Base-by-base conservation (phyloP, 805 yeast genomes). In the Nakazawaea sp. region DNA sequence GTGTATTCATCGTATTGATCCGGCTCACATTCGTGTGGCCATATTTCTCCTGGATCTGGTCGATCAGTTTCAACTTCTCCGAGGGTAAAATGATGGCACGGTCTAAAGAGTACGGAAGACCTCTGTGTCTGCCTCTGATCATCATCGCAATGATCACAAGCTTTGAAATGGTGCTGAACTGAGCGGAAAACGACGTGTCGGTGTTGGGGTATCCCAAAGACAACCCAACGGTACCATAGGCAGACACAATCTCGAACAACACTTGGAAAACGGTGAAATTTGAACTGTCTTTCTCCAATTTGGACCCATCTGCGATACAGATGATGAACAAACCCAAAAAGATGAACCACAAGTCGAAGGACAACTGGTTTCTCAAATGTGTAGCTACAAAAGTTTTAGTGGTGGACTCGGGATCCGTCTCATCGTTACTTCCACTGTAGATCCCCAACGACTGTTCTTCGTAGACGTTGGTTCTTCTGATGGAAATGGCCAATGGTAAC, bases 401-500 rank as follows among this genome's bases (percentile, higher is more conserved):
- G 3, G 68, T 62, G 31, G 62, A 65, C 4, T 50, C 47, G 5
- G 62, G 66, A 13, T 48, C 47, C n/a, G 50, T 59, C 3, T 52
- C 56, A 3, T 55, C 54, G 7, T 58, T 58, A n/a, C 62, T 70
- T 30, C 52, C 53, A 12, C 62, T 51, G 52, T 85, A 89, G n/a
- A 88, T 72, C n/a, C 98, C 98, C 40, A 92, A 62, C 0, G 96
- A 84, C 54, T 88, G 97, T 52, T 92, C 98, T 56, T 92, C 99
- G 61, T 92, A 92, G 38, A 92, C 99, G 56, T 92, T 92, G 15
- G 98, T 92, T 56, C 97, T 75, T 62, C 99, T 78, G 44, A 92
- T 88, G 27, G 96, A 86, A 45, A 92, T 92, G 23, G 99, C 98
- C 48, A 92, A 65, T 1, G 99, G 99, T 53, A 89, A 68, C 30